A percentile compares a stretch with the other conserved stretches of the same genome.
These are phyloP conservation scores for Colletotrichum echinochloae DNA, from an alignment of 2,329 filamentous ascomycete genomes.

Conservation along the genomic window DNA sequence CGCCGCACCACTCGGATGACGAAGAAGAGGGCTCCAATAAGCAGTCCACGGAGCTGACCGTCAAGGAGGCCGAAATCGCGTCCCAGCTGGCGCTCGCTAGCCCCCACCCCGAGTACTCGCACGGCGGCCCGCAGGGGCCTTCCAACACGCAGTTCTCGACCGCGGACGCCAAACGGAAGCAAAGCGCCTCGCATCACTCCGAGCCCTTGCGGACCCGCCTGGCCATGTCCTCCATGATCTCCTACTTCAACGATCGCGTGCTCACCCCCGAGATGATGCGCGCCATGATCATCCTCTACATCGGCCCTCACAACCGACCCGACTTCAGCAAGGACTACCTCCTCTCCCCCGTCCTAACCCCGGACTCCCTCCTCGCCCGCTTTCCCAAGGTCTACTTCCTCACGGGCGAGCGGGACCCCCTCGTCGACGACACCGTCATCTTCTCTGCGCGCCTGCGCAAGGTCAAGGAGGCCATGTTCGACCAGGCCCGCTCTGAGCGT, in stretches of 20 bases:
- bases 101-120: slow-evolving; percentile 64
- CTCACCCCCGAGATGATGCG: slow-evolving; percentile 98
- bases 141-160: slow-evolving; percentile 34
- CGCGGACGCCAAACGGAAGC: slow-evolving; percentile 30
- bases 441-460: slow-evolving; percentile 91
- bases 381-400: slow-evolving; percentile 96
- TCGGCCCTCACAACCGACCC: slow-evolving; percentile 91
- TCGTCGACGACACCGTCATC: slow-evolving; percentile 97
- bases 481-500: slow-evolving; percentile 47
- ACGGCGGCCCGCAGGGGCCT: slow-evolving; percentile 56
- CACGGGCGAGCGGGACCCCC: slow-evolving; percentile 92
- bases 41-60: slow-evolving; percentile 41
- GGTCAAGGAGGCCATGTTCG: slow-evolving; percentile 71
- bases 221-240: slow-evolving; percentile 96
- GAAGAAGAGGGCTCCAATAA: slow-evolving; percentile 66
- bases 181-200: slow-evolving; percentile 62
- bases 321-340: slow-evolving; percentile 94
- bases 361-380: slow-evolving; percentile 82
- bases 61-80: slow-evolving; percentile 38
- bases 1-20: slow-evolving; percentile 83
- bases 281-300: slow-evolving; percentile 98
- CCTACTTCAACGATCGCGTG: slow-evolving; percentile 96
- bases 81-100: slow-evolving; percentile 46
- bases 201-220: slow-evolving; percentile 82
- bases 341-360: slow-evolving; percentile 89